phyloP scores from a whole-genome alignment of 2,329 filamentous ascomycete species.

The Chrysosphaeria jannelii region DNA sequence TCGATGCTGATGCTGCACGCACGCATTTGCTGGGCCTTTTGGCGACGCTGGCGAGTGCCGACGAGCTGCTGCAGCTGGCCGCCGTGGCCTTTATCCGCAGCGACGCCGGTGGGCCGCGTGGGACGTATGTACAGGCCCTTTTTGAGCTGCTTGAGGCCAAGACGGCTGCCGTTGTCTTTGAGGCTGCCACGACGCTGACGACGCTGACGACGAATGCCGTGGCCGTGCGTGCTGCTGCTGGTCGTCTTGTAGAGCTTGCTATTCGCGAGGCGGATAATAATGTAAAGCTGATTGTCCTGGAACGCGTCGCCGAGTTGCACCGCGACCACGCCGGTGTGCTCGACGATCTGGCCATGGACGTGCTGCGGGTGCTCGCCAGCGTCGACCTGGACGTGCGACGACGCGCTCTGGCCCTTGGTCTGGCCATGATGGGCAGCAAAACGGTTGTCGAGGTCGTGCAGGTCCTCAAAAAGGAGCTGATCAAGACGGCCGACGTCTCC shows the following conservation, averaged over 20 bases:
- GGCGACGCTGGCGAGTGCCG: conserved; percentile 76
- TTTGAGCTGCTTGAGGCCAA: conserved; percentile 87
- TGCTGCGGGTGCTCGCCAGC: conserved; percentile 76
- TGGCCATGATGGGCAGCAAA: conserved; percentile 97
- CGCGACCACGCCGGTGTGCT: conserved; percentile 53
- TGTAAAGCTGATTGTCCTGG: conserved; percentile 91
- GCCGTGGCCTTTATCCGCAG: conserved; percentile 95
- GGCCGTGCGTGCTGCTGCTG: conserved; percentile 82
- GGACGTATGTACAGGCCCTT: conserved; percentile 76
- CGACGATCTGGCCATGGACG: conserved; percentile 90
- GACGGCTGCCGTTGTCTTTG: conserved; percentile 85
- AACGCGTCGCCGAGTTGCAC: conserved; percentile 51
- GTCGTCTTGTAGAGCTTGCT: conserved; percentile 86
- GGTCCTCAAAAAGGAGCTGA: conserved; percentile 84
- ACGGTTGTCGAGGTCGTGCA: conserved; percentile 95
- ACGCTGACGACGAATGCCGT: conserved; percentile 88
- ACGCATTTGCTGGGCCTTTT: conserved; percentile 71
- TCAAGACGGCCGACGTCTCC: conserved; percentile 96
- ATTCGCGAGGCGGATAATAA: conserved; percentile 99
- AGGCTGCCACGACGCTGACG: conserved; percentile 83
- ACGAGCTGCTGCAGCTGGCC: conserved; percentile 75
- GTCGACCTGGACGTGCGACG: conserved; percentile 85
- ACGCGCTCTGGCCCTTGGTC: conserved; percentile 66
- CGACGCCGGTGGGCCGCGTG: too few species aligned
- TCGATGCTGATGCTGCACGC: conserved; percentile 79